Percentiles rank a stretch among this genome's conserved stretches.
Evolutionary conservation across 1,139 yeast genomes (phyloP).

Genomic region (Protomyces arabidopsidicola): DNA sequence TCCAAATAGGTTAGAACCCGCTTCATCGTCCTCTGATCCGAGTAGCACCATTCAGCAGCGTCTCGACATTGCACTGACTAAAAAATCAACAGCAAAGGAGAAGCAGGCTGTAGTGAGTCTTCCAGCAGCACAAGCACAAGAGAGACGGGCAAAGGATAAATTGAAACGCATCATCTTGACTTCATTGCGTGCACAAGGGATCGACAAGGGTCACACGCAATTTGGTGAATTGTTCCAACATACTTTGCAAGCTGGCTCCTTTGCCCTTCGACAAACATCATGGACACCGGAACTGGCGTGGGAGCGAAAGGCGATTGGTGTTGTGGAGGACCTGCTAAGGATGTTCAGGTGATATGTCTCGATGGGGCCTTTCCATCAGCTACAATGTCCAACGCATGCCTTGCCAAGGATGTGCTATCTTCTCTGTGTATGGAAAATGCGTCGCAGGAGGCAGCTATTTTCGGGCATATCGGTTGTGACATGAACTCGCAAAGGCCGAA

Average conservation of each 20-base stretch:
- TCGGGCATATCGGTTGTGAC: no score
- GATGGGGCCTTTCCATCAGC: no score
- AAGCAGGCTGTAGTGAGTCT: background rate
- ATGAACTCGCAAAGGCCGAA: no score
- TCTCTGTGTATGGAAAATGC: no score
- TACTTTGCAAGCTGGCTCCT: slow-evolving; percentile 17
- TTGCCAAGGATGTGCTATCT: no score
- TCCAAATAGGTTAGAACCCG: background rate
- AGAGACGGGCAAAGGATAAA: slow-evolving; percentile 12
- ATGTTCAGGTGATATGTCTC: background rate
- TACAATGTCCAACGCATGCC: no score
- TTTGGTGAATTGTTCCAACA: slow-evolving; percentile 19
- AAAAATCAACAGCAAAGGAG: background rate
- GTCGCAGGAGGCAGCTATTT: no score
- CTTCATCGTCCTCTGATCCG: background rate
- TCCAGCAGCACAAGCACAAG: background rate
- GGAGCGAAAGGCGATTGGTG: background rate
- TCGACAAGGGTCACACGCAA: background rate
- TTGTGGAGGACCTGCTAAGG: background rate
- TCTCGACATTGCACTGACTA: background rate
- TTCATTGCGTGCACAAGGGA: background rate
- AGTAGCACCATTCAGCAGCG: background rate
- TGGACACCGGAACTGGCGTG: background rate
- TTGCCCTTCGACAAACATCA: slow-evolving; percentile 3
- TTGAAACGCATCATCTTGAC: slow-evolving; percentile 17